A percentile compares a stretch with the other conserved stretches of the same genome.
Conservation (phyloP, 2,329 filamentous ascomycete genomes). For the Aspergillus carbonarius region DNA sequence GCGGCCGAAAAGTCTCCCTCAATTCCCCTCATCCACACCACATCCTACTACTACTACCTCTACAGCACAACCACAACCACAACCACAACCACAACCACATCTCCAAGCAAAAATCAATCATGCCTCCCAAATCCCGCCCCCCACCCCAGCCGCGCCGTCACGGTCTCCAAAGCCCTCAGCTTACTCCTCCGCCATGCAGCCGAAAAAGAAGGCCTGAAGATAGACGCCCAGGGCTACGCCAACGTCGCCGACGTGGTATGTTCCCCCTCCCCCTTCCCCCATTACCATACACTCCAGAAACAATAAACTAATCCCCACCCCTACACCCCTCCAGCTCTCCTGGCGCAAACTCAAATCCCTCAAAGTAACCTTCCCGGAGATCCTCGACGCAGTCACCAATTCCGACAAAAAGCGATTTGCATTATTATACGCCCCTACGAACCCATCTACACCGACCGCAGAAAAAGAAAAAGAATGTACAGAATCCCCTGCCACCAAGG, state of each 20-base stretch:
- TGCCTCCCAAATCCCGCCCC: constrained; percentile 8
- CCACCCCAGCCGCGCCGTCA: constrained; percentile 32
- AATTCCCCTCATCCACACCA: background rate
- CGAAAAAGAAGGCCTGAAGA: constrained; percentile 57
- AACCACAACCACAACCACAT: too few relatives aligned
- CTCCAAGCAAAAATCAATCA: background rate
- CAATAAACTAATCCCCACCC: too few relatives aligned
- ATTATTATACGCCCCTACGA: constrained; percentile 61
- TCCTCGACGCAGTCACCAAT: constrained; percentile 65
- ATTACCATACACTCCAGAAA: too few relatives aligned
- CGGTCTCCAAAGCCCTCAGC: constrained; percentile 44
- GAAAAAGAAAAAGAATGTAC: background rate
- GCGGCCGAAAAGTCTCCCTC: background rate
- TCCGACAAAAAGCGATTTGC: constrained; percentile 93
- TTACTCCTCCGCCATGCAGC: constrained; percentile 62
- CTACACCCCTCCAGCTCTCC: constrained; percentile 50
- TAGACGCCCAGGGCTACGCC: constrained; percentile 61
- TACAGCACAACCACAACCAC: background rate
- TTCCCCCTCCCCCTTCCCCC: background rate
- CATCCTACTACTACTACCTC: background rate
- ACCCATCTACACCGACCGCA: background rate
- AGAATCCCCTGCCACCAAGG: background rate
- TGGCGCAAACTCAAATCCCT: constrained; percentile 65
- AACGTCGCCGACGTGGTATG: constrained; percentile 59
- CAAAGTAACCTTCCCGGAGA: constrained; percentile 71